phyloP scores from a whole-genome alignment of 495 filamentous ascomycete genomes.

The Trypethelium eluteriae region DNA sequence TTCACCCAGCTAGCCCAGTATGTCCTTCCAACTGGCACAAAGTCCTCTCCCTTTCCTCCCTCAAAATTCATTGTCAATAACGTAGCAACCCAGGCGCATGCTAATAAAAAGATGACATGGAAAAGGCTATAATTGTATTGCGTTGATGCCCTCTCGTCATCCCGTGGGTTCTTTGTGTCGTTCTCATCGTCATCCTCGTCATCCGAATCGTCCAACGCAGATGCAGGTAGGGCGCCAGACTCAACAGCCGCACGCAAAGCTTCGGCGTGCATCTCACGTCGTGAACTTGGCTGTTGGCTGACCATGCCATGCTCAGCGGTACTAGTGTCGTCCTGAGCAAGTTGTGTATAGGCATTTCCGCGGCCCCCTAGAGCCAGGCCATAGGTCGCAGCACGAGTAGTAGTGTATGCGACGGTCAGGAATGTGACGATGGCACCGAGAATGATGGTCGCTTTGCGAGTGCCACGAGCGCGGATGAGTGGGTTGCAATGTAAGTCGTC shows the following conservation, averaged over 20 bases:
- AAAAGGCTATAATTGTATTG: constrained; percentile 97
- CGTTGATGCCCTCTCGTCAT: constrained; percentile 81
- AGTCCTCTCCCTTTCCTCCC: constrained; percentile 51
- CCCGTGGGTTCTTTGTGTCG: constrained; percentile 47
- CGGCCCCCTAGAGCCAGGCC: constrained; percentile 71
- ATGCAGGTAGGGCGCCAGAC: constrained; percentile 81
- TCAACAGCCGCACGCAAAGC: constrained; percentile 88
- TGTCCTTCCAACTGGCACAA: constrained; percentile 85
- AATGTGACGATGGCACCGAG: constrained; percentile 93
- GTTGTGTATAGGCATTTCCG: constrained; percentile 52
- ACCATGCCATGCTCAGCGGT: constrained; percentile 60
- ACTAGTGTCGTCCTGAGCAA: constrained; percentile 60
- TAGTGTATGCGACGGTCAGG: constrained; percentile 95
- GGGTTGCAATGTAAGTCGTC: constrained; percentile 95
- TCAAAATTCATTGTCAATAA: constrained; percentile 79
- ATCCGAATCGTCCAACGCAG: constrained; percentile 74
- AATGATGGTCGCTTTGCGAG: constrained; percentile 81
- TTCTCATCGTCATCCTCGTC: constrained; percentile 54
- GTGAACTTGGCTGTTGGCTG: constrained; percentile 71
- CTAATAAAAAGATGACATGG: constrained; percentile 95
- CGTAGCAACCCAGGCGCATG: constrained; percentile 92
- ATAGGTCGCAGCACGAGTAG: constrained; percentile 91
- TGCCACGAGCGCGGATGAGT: constrained; percentile 75
- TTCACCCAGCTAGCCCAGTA: constrained; percentile 99
- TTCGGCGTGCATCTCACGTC: constrained; percentile 85